These are phyloP conservation scores for Cyberlindnera americana DNA, from an alignment of 805 yeast genomes.

Conservation along the genomic window DNA sequence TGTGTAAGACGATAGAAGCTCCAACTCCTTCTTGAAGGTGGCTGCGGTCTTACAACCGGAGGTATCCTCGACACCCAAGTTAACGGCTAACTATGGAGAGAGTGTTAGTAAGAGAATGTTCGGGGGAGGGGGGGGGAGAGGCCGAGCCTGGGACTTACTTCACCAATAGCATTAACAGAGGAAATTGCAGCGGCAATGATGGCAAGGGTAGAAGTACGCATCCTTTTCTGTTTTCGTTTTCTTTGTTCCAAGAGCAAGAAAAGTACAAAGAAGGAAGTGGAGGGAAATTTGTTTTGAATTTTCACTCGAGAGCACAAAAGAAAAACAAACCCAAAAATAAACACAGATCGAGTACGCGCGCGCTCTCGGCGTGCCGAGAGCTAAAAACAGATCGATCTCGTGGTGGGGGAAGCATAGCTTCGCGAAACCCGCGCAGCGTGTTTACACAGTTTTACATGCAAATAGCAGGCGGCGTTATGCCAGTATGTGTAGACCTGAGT, in stretches of 20 bases:
- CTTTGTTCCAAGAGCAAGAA: too few relatives aligned
- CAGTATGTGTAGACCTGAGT: too few relatives aligned
- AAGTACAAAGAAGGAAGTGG: background rate
- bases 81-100: conserved; percentile 57
- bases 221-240: too few relatives aligned
- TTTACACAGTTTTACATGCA: too few relatives aligned
- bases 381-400: too few relatives aligned
- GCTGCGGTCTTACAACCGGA: conserved; percentile 73
- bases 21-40: conserved; percentile 70
- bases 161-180: conserved; percentile 57
- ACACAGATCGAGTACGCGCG: background rate
- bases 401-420: too few relatives aligned
- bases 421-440: too few relatives aligned
- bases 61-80: conserved; percentile 70
- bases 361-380: too few relatives aligned
- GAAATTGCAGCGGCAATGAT: conserved; percentile 44
- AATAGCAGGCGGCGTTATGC: too few relatives aligned
- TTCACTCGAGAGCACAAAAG: conserved; percentile 1
- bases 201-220: conserved; percentile 24
- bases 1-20: conserved; percentile 54
- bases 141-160: conserved; percentile 35
- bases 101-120: conserved; percentile 3
- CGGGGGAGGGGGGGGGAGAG: background rate
- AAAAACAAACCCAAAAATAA: conserved; percentile 8
- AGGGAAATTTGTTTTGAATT: conserved; percentile 3